A percentile compares a stretch with the other conserved stretches of the same genome.
Evolutionary conservation across 1,284 basidiomycete genomes (phyloP).

Genomic region (Sphagnurus paluster): DNA sequence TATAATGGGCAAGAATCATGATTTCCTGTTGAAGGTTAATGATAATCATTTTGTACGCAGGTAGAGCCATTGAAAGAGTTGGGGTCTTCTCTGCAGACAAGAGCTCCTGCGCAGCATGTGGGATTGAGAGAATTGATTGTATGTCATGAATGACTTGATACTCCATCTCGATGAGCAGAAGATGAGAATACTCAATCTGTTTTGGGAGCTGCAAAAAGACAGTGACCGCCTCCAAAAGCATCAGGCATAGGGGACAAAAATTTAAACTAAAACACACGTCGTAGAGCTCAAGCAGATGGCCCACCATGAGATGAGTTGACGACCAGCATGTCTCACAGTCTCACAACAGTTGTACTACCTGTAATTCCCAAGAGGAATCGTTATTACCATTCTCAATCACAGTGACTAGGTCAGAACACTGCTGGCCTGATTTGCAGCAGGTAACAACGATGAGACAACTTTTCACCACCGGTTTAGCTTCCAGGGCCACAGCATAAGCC

Average conservation of each 20-base stretch:
- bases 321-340: slow-evolving; percentile 28
- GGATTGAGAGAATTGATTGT: slow-evolving; percentile 15
- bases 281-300: slow-evolving; percentile 22
- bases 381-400: slow-evolving; percentile 21
- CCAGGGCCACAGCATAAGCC: background rate
- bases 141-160: slow-evolving; percentile 23
- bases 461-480: slow-evolving; percentile 14
- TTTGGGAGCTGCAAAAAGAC: background rate
- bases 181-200: background rate
- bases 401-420: slow-evolving; percentile 16
- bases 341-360: slow-evolving; percentile 17
- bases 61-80: slow-evolving; percentile 22
- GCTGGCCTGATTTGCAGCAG: slow-evolving; percentile 21
- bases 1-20: slow-evolving; percentile 18
- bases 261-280: slow-evolving; percentile 14
- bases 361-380: slow-evolving; percentile 7
- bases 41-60: slow-evolving; percentile 18
- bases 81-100: slow-evolving; percentile 26
- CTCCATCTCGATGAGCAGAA: background rate
- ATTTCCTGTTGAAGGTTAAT: slow-evolving; percentile 9
- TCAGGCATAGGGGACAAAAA: background rate
- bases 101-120: slow-evolving; percentile 24
- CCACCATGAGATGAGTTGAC: slow-evolving; percentile 25
- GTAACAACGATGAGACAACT: slow-evolving; percentile 16
- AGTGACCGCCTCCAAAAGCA: background rate